Evolutionary conservation across 352 stramenopile species (phyloP).

Genomic region (Elongisporangium anandrum): DNA sequence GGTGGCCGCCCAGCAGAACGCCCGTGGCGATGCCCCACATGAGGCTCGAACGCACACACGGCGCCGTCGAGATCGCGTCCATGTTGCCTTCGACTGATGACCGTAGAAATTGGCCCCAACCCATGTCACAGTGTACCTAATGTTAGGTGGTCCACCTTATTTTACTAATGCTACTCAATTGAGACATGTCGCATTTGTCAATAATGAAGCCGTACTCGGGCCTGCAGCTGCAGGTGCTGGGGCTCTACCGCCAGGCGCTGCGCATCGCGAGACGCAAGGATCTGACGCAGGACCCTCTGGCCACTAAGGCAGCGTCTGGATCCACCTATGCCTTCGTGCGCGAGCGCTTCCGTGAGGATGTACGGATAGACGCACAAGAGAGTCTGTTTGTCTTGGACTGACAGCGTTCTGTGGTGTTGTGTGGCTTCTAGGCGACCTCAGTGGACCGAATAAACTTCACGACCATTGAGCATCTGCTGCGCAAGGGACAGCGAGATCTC

Average conservation of each 20-base stretch:
- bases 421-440: slow-evolving; percentile 40
- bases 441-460: slow-evolving; percentile 73
- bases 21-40: slow-evolving; percentile 76
- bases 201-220: slow-evolving; percentile 57
- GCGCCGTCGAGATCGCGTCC: slow-evolving; percentile 64
- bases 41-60: slow-evolving; percentile 72
- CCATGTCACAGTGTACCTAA: too few relatives aligned
- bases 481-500: slow-evolving; percentile 79
- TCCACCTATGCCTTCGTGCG: slow-evolving; percentile 54
- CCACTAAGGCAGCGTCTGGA: slow-evolving; percentile 7
- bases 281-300: slow-evolving; percentile 7
- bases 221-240: slow-evolving; percentile 73
- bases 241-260: slow-evolving; percentile 65
- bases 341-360: slow-evolving; percentile 72
- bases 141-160: background rate
- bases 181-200: background rate
- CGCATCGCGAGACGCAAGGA: slow-evolving; percentile 60
- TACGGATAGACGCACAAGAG: too few relatives aligned
- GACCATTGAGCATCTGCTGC: slow-evolving; percentile 82
- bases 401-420: too few relatives aligned
- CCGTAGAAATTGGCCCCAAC: too few relatives aligned
- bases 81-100: background rate
- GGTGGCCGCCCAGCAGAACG: slow-evolving; percentile 52
- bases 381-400: too few relatives aligned
- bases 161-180: background rate